Conservation (phyloP, 164 flowering plant species). For the Stephania japonica region DNA sequence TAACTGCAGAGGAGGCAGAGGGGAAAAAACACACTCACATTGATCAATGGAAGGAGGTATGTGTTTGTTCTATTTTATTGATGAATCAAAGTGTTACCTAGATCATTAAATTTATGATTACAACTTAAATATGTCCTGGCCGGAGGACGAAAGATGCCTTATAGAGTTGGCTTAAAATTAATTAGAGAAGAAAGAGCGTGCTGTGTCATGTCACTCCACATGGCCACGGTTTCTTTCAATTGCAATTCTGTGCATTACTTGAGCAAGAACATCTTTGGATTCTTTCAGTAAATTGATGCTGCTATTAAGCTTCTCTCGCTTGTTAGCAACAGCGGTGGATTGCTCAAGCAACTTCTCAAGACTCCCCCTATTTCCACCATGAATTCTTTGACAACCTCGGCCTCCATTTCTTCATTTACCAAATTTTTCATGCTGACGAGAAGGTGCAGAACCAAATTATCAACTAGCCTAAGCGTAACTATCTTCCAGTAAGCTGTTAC, state of each 20-base stretch:
- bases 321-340: conserved; percentile 4
- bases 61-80: too few species aligned
- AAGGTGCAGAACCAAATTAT: conserved; percentile 6
- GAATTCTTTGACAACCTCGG: conserved; percentile 1
- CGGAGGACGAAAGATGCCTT: background rate
- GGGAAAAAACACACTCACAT: too few species aligned
- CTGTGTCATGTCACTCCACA: background rate
- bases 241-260: conserved; percentile 8
- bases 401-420: conserved; percentile 4
- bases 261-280: conserved; percentile 9
- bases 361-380: conserved; percentile 4
- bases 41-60: too few species aligned
- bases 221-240: conserved; percentile 3
- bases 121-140: background rate
- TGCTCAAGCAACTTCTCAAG: conserved; percentile 8
- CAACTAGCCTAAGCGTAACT: conserved; percentile 4
- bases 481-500: conserved; percentile 7
- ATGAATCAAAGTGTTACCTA: too few species aligned
- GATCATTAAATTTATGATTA: too few species aligned
- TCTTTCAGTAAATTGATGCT: conserved; percentile 6
- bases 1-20: too few species aligned
- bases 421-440: background rate
- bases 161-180: background rate
- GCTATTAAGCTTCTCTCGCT: conserved; percentile 2
- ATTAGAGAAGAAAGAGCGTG: background rate